phyloP scores from a whole-genome alignment of 495 filamentous ascomycete genomes.

The Mycothermus thermophilus region DNA sequence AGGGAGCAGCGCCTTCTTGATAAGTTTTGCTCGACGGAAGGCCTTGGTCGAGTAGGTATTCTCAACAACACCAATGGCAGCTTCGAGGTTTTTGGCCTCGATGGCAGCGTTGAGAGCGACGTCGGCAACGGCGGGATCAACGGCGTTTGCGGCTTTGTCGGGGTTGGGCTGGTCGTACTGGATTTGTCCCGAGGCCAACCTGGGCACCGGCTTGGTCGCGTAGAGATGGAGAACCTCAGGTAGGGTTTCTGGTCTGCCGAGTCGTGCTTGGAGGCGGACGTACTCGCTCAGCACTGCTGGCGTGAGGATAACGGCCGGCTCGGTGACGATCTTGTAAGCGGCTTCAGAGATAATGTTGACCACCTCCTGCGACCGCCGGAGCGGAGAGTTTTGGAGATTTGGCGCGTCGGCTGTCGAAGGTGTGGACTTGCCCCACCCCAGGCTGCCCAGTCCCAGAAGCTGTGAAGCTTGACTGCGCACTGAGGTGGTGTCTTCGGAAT shows the following conservation, averaged over 20 bases:
- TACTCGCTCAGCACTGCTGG: slow-evolving; percentile 54
- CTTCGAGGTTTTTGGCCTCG: slow-evolving; percentile 54
- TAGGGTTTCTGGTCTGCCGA: slow-evolving; percentile 57
- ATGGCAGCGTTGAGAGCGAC: slow-evolving; percentile 66
- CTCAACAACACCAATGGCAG: slow-evolving; percentile 68
- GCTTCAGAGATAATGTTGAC: slow-evolving; percentile 33
- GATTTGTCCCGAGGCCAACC: slow-evolving; percentile 42
- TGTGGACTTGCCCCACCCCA: too few species aligned
- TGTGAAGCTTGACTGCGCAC: slow-evolving; percentile 11
- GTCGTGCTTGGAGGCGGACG: slow-evolving; percentile 53
- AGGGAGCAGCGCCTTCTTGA: slow-evolving; percentile 31
- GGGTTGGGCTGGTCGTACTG: slow-evolving; percentile 51
- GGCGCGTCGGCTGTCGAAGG: slow-evolving; percentile 5
- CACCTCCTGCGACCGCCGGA: slow-evolving; percentile 14
- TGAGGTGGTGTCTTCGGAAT: slow-evolving; percentile 5
- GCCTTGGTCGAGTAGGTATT: slow-evolving; percentile 61
- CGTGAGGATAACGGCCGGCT: slow-evolving; percentile 73
- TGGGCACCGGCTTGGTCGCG: slow-evolving; percentile 65
- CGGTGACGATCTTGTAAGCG: slow-evolving; percentile 51
- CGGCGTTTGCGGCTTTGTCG: slow-evolving; percentile 50
- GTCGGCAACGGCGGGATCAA: slow-evolving; percentile 51
- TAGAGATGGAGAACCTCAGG: slow-evolving; percentile 71
- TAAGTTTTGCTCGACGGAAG: slow-evolving; percentile 51
- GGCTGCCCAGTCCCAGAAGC: slow-evolving; percentile 18
- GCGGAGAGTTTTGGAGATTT: background rate